Evolutionary conservation across 768 basidiomycete genomes (phyloP), one percentile per base, ranked within the genome.

Genomic region (Zangia roseola): DNA sequence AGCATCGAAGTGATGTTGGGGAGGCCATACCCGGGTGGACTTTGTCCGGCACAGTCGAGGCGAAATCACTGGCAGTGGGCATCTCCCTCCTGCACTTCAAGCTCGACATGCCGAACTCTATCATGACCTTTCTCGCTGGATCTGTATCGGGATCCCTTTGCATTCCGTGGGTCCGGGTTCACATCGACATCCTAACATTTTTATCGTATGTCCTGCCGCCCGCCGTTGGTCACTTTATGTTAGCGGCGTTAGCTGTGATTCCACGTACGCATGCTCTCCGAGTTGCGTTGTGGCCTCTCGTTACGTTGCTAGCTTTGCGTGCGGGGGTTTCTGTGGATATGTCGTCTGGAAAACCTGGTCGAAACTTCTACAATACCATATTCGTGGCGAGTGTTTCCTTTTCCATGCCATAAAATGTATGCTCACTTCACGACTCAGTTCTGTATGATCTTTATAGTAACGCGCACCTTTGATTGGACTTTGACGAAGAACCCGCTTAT

Each of bases 241-340:
- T 74, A 14, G 79, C 81, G 12, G 58, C 77, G 36, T 72, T 84
- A 40, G 77, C 78, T 6, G 59, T 78, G 23, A 60, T 71, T 3
- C 77, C 79, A 0, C 61, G 67, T 14, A 81, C 81, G 0, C 69
- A 70, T 17, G 41, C 59, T 6, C 52, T 74, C 26, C 78, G 80
- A 28, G 52, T 79, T 40, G 74, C 73, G 7, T 52, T 82, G 19
- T 68, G 80, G 30, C 79, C 80, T 5, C 44, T 79, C 36, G 71
- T 76, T 0, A 56, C 77, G 5, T 74, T 71, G 60, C 54, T 68
- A 8, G 63, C 74, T 5, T 76, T 75, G 43, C 70, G 74, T 23
- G 72, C 74, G 6, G 66, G 68, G 4, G 1, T 38, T 19, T 54
- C 47, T 3, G 25, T 57, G 36, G 59, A 63, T 3, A 19, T 58